phyloP scores from a whole-genome alignment of 202 grass and related monocot species.

The Bolboschoenoplectus hybrid region DNA sequence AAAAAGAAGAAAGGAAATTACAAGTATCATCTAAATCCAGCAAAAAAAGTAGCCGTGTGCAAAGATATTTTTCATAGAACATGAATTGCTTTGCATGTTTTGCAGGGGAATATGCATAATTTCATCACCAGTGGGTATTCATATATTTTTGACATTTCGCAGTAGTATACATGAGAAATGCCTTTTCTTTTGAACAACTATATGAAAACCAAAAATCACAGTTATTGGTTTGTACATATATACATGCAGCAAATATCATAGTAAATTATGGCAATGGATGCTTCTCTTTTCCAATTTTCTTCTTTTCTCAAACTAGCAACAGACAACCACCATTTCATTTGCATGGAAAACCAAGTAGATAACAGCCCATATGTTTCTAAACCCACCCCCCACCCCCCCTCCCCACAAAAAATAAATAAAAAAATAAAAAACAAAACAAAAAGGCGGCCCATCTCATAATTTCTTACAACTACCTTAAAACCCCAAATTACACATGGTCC shows the following conservation, averaged over 20 bases:
- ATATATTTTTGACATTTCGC: not conserved
- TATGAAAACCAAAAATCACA: not conserved
- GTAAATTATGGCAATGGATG: too few relatives aligned
- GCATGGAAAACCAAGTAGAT: not conserved
- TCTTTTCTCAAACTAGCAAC: too few relatives aligned
- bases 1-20: not conserved
- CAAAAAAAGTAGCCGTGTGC: not conserved
- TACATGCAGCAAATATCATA: too few relatives aligned
- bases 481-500: not conserved
- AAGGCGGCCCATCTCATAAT: too few relatives aligned
- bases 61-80: not conserved
- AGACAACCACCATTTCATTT: not conserved
- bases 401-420: too few relatives aligned
- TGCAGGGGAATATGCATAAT: not conserved
- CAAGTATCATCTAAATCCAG: not conserved
- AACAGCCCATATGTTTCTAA: not conserved
- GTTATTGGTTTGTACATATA: not conserved
- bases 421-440: too few relatives aligned
- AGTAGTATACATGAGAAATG: not conserved
- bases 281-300: too few relatives aligned
- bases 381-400: not conserved
- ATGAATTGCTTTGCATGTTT: not conserved
- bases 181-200: not conserved
- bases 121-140: not conserved
- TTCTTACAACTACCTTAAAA: not conserved